These are phyloP conservation scores for Candida tetrigidarum DNA, from an alignment of 1,139 yeast genomes.

Conservation along the genomic window DNA sequence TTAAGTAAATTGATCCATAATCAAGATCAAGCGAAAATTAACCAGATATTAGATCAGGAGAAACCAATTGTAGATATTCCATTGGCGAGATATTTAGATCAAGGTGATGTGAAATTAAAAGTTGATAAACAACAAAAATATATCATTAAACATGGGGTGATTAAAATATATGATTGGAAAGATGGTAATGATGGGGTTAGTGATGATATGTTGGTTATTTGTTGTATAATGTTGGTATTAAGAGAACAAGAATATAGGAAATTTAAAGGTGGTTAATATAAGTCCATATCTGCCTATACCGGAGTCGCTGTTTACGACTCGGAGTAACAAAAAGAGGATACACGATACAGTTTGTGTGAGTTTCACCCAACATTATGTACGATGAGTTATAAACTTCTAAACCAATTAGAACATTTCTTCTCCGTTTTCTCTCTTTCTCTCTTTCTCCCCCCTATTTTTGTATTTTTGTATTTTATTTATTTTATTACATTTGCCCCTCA, in stretches of 20 bases:
- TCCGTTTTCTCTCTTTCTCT: too few relatives aligned
- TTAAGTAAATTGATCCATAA: slow-evolving; percentile 14
- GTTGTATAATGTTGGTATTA: slow-evolving; percentile 37
- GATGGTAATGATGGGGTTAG: slow-evolving; percentile 18
- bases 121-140: not conserved
- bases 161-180: slow-evolving; percentile 31
- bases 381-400: too few relatives aligned
- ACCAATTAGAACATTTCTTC: too few relatives aligned
- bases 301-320: too few relatives aligned
- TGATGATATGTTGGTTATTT: slow-evolving; percentile 30
- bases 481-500: too few relatives aligned
- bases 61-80: slow-evolving; percentile 32
- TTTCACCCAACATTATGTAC: too few relatives aligned
- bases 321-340: too few relatives aligned
- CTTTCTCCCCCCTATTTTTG: too few relatives aligned
- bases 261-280: slow-evolving; percentile 33
- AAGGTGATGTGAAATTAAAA: slow-evolving; percentile 28
- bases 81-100: slow-evolving; percentile 35
- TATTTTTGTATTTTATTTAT: too few relatives aligned
- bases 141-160: slow-evolving; percentile 30
- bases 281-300: not conserved
- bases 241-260: slow-evolving; percentile 45
- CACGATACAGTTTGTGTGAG: too few relatives aligned
- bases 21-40: slow-evolving; percentile 15
- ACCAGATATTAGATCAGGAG: slow-evolving; percentile 14